Base-by-base conservation (phyloP, 2,329 filamentous ascomycete species). In the Emergomyces pasteurianus region DNA sequence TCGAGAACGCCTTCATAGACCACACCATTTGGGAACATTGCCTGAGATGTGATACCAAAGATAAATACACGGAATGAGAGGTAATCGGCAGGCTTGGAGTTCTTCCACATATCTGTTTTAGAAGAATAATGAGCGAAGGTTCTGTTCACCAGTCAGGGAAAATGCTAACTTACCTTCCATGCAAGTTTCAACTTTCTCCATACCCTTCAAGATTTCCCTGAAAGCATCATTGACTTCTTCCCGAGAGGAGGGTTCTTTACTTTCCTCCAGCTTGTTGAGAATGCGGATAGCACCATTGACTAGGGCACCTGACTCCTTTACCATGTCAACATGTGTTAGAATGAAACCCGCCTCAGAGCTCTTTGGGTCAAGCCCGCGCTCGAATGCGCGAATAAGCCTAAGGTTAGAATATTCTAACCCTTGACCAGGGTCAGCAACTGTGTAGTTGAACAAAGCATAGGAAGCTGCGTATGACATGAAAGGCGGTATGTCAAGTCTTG, bases 281-380 rank as follows among this genome's bases (percentile, higher is more conserved):
- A 87, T 83, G 58, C 84, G 80, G 54, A 90, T 80, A 3, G 86
- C 83, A 38, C 90, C 90, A 49, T 83, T 81, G 54, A 96, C 85
- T 1, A 97, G 80, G 0, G 85, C 83, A 0, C 87, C 87, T 0
- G 91, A 92, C 74, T 95, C 85, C 71, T 86, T 86, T 57, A 96
- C 92, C 92, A 96, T 97, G 74, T 95, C 90, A 58, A 97, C 86
- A 73, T 96, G 92, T 4, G 94, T 92, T 14, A 96, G 83, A n/a
- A 96, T 90, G 72, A 97, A 96, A 57, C 92, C 92, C 0, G 92
- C 92, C 74, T 96, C 92, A 8, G 91, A 96, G 2, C 90, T 95
- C 38, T 81, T 82, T 0, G 89, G 89, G 72, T 96, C 89, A 9
- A 96, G 84, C 16, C 92, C 92, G 68, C 87, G 84, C 76, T 96